Percentiles rank a stretch among this genome's conserved stretches.
Evolutionary conservation across 2,329 filamentous ascomycete genomes (phyloP).

Genomic region (Sporothrix humicola): DNA sequence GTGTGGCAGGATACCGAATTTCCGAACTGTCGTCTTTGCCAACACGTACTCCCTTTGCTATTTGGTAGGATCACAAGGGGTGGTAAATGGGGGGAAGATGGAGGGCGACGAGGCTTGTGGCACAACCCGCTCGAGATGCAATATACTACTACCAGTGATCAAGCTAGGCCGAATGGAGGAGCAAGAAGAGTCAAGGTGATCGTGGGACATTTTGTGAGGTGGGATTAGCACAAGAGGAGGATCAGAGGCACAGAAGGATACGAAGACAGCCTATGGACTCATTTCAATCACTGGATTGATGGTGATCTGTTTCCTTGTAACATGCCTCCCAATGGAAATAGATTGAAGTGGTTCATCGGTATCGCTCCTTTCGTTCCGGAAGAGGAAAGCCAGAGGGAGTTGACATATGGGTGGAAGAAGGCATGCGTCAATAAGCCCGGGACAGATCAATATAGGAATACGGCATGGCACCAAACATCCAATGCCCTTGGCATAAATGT

Average conservation of each 20-base stretch:
- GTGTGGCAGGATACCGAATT: constrained; percentile 22
- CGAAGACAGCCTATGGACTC: not conserved
- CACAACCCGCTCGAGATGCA: not conserved
- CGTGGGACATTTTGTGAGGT: too few relatives aligned
- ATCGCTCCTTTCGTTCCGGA: not conserved
- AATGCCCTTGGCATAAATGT: constrained; percentile 1
- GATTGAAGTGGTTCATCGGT: not conserved
- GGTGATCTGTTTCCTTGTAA: not conserved
- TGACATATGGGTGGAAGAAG: not conserved
- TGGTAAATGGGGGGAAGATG: not conserved
- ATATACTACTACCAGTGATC: not conserved
- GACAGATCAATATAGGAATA: constrained; percentile 11
- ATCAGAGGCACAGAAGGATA: not conserved
- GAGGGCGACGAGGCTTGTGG: not conserved
- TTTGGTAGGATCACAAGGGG: not conserved
- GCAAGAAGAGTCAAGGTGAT: not conserved
- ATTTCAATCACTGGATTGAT: not conserved
- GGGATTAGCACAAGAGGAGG: too few relatives aligned
- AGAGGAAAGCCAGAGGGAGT: not conserved
- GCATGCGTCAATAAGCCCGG: not conserved
- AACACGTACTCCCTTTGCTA: not conserved
- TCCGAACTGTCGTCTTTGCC: not conserved
- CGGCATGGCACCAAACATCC: constrained; percentile 17
- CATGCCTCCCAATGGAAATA: not conserved
- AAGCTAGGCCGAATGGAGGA: not conserved